These are phyloP conservation scores for Saccharomycopsis oosterbeekiorum DNA, from an alignment of 805 yeast species.

Conservation along the genomic window DNA sequence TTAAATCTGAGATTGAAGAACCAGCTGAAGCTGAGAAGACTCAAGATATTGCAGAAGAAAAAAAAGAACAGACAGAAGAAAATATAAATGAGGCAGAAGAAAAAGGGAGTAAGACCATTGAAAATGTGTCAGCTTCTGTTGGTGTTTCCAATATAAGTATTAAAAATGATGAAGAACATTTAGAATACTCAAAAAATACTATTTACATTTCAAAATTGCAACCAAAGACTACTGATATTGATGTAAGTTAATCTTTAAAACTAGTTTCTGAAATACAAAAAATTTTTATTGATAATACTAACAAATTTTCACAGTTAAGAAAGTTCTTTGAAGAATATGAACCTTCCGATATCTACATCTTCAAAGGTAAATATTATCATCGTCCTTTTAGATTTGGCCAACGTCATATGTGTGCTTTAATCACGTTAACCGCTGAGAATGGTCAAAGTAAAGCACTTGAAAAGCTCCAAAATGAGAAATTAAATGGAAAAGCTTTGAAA, in stretches of 20 bases:
- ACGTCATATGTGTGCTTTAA: conserved; percentile 41
- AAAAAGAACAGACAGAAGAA: not conserved
- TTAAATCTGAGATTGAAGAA: not conserved
- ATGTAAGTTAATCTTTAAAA: conserved; percentile 15
- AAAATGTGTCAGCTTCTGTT: not conserved
- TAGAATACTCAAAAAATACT: conserved; percentile 33
- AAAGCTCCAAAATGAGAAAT: conserved; percentile 28
- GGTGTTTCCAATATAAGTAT: not conserved
- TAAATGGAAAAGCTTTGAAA: conserved; percentile 29
- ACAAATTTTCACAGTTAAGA: conserved; percentile 24
- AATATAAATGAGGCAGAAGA: not conserved
- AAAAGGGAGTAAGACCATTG: not conserved
- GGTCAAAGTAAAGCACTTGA: conserved; percentile 36
- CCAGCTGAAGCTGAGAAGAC: not conserved
- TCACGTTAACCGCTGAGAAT: conserved; percentile 34
- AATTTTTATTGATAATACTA: not conserved
- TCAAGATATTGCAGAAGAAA: not conserved
- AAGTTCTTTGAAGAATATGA: conserved; percentile 34
- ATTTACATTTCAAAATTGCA: conserved; percentile 36
- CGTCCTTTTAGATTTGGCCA: conserved; percentile 26
- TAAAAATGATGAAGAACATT: not conserved
- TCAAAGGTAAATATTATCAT: conserved; percentile 28
- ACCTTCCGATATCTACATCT: conserved; percentile 40
- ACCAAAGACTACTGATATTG: conserved; percentile 33
- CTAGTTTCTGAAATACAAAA: not conserved